Conservation (phyloP, 129 eudicot genomes). For the Flaveria robusta region DNA sequence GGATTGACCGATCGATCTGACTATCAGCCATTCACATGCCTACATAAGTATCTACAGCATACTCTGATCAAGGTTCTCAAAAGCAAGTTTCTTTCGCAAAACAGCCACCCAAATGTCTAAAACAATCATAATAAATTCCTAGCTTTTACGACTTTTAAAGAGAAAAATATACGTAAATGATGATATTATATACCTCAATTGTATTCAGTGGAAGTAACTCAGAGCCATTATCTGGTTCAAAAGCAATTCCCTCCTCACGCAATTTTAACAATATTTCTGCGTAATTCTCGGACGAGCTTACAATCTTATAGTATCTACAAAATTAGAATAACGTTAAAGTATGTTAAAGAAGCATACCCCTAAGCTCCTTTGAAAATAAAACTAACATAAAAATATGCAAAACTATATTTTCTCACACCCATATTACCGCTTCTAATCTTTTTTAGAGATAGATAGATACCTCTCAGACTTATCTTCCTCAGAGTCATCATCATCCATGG, state of each 20-base stretch:
- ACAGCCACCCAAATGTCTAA: not conserved
- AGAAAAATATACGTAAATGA: not conserved
- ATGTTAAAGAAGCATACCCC: not conserved
- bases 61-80: not conserved
- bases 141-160: not conserved
- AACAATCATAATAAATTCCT: constrained; percentile 3
- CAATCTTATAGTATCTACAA: constrained; percentile 70
- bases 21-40: not conserved
- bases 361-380: not conserved
- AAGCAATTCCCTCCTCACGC: constrained; percentile 75
- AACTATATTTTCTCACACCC: not conserved
- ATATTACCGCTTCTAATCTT: not conserved
- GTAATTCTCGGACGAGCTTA: constrained; percentile 79
- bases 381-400: constrained; percentile 7
- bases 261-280: constrained; percentile 67
- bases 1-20: not conserved
- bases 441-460: constrained; percentile 37
- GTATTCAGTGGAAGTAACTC: constrained; percentile 69
- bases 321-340: not conserved
- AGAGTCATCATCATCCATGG: constrained; percentile 57
- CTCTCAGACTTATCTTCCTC: constrained; percentile 72
- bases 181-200: constrained; percentile 59
- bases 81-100: too few relatives aligned
- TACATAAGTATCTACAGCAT: not conserved
- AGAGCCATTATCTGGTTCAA: constrained; percentile 81